Evolutionary conservation across 768 basidiomycete genomes (phyloP).

Genomic region (Neoboletus subvelutipes): DNA sequence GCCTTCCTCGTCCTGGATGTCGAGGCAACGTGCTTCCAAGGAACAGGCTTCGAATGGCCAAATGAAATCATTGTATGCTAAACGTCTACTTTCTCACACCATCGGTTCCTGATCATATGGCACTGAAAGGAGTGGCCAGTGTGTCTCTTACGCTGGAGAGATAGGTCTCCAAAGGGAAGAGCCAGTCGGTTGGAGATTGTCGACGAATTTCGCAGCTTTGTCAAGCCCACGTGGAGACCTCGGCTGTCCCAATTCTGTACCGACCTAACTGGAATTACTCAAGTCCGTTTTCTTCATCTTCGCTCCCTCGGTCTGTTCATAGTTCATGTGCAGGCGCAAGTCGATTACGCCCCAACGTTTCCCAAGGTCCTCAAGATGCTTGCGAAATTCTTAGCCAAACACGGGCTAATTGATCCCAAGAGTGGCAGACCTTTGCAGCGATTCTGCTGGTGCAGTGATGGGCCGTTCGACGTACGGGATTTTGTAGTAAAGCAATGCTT

Average conservation of each 20-base stretch:
- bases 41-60: conserved; percentile 73
- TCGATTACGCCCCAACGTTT: conserved; percentile 78
- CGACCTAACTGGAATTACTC: conserved; percentile 85
- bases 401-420: conserved; percentile 64
- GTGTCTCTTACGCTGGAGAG: conserved; percentile 80
- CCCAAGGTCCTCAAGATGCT: conserved; percentile 63
- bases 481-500: conserved; percentile 90
- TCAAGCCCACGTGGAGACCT: conserved; percentile 85
- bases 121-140: conserved; percentile 85
- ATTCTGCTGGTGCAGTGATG: conserved; percentile 84
- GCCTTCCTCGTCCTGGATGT: conserved; percentile 88
- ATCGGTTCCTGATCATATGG: conserved; percentile 6
- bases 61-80: conserved; percentile 90
- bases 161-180: conserved; percentile 48
- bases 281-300: conserved; percentile 54
- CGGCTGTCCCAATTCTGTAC: conserved; percentile 81
- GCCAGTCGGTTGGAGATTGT: conserved; percentile 64
- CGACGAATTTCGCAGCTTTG: conserved; percentile 86
- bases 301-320: conserved; percentile 4
- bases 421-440: conserved; percentile 57
- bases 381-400: conserved; percentile 62
- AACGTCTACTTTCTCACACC: conserved; percentile 16
- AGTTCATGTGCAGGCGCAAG: conserved; percentile 58
- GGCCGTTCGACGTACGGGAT: conserved; percentile 80
- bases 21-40: conserved; percentile 77